phyloP scores from a whole-genome alignment of 75 land plant species.

The Chamaecyparis obtusa region DNA sequence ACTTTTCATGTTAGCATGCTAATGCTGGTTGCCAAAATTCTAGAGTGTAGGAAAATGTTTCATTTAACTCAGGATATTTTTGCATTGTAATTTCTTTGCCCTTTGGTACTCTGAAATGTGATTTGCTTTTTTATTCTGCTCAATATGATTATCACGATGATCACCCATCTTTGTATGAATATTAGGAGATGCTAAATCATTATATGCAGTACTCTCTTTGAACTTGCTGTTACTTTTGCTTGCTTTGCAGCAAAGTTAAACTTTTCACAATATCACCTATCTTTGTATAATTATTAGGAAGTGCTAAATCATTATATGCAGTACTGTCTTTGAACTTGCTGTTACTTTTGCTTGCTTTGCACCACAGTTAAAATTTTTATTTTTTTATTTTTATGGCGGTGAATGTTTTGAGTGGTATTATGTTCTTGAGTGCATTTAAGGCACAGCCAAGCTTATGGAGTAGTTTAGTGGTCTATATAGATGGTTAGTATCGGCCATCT shows the following conservation, averaged over 20 bases:
- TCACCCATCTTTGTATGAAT: background rate
- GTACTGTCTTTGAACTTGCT: background rate
- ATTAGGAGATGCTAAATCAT: background rate
- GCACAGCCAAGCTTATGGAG: background rate
- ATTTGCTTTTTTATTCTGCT: background rate
- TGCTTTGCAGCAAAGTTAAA: too few relatives aligned
- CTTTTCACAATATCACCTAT: too few relatives aligned
- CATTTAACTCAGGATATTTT: background rate
- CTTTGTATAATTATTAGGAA: background rate
- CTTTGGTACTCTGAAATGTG: background rate
- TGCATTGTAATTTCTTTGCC: background rate
- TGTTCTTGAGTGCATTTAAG: background rate
- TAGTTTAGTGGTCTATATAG: background rate
- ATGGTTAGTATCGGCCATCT: background rate
- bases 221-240: background rate
- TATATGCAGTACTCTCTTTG: background rate
- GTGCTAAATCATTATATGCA: background rate
- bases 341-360: too few relatives aligned
- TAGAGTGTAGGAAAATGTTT: background rate
- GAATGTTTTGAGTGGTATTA: background rate
- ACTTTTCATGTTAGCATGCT: background rate
- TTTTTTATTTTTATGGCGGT: too few relatives aligned
- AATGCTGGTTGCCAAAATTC: background rate
- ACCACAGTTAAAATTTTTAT: too few relatives aligned
- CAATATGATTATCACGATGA: background rate